Evolutionary conservation across 345 rosid genomes (phyloP), one percentile per base, ranked within the genome.

Genomic region (Bruguiera parviflora): DNA sequence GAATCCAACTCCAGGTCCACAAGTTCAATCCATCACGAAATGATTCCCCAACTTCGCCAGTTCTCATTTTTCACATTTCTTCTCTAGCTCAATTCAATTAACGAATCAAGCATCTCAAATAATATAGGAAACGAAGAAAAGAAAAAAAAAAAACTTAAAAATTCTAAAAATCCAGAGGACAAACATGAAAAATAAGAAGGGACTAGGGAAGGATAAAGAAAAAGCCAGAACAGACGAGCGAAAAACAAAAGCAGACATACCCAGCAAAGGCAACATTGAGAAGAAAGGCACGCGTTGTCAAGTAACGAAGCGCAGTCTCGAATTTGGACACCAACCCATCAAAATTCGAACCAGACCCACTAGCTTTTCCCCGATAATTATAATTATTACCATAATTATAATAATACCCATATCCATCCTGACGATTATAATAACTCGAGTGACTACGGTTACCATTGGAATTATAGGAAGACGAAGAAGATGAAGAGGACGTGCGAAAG

Each of bases 201-300:
- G 49, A 43, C 49, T 11, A 43, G 47, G 15, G 15, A 39, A 8
- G 49, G 11, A 58, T 35, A 18, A 31, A 64, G 32, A 15, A 29
- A 43, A 43, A 29, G 32, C 58, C n/a, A 37, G 57, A 15, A 18
- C 9, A 73, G 2, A 56, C 24, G 35, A 61, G 15, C 2, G 8
- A 32, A 16, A 21, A 16, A 20, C 2, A 33, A 63, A 6, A 20
- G 28, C 19, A 13, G 83, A 91, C 96, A 20, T 84, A 91, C 97
- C 97, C 86, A 46, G 87, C 90, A 25, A 89, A 86, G 57, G 84
- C 87, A 4, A 75, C 79, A 67, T 88, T 87, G 60, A 88, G 86
- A 7, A 89, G 90, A 75, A 87, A 84, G 57, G 89, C 88, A 1
- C 97, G 85, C 20, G 87, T 88, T 2, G 91, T 84, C 76, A 94